Percentiles rank a stretch among this genome's conserved stretches.
These are phyloP conservation scores for Hagleromyces aurorensis DNA, from an alignment of 805 yeast species.

Conservation along the genomic window DNA sequence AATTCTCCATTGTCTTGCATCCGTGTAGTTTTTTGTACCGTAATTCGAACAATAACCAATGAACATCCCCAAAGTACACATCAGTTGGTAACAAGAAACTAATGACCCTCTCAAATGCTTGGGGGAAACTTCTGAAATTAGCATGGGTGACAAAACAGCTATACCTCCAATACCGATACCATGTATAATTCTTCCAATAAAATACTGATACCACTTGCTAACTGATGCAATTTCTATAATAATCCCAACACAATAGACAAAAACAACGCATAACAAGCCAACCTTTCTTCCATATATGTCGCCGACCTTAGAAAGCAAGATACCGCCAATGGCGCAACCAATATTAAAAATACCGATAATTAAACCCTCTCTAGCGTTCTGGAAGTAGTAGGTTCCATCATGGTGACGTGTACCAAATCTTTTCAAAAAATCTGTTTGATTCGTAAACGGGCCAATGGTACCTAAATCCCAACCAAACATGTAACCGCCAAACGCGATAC, in stretches of 20 bases:
- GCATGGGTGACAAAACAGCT: constrained; percentile 65
- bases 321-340: constrained; percentile 67
- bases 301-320: constrained; percentile 46
- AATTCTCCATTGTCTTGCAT: constrained; percentile 51
- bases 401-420: constrained; percentile 40
- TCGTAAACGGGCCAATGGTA: constrained; percentile 63
- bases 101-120: constrained; percentile 48
- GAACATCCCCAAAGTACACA: constrained; percentile 57
- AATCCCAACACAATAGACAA: constrained; percentile 53
- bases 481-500: constrained; percentile 59
- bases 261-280: constrained; percentile 46
- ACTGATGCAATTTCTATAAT: constrained; percentile 50
- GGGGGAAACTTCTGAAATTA: constrained; percentile 36
- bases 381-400: constrained; percentile 32
- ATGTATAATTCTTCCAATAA: constrained; percentile 59
- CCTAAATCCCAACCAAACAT: constrained; percentile 74
- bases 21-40: constrained; percentile 34
- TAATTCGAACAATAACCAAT: constrained; percentile 61
- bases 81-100: constrained; percentile 53
- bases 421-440: constrained; percentile 44
- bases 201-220: constrained; percentile 51
- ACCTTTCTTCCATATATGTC: constrained; percentile 54
- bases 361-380: constrained; percentile 44
- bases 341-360: constrained; percentile 52
- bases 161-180: constrained; percentile 72